These are phyloP conservation scores for Coniella vitis DNA, from an alignment of 2,329 filamentous ascomycete species.

Conservation along the genomic window DNA sequence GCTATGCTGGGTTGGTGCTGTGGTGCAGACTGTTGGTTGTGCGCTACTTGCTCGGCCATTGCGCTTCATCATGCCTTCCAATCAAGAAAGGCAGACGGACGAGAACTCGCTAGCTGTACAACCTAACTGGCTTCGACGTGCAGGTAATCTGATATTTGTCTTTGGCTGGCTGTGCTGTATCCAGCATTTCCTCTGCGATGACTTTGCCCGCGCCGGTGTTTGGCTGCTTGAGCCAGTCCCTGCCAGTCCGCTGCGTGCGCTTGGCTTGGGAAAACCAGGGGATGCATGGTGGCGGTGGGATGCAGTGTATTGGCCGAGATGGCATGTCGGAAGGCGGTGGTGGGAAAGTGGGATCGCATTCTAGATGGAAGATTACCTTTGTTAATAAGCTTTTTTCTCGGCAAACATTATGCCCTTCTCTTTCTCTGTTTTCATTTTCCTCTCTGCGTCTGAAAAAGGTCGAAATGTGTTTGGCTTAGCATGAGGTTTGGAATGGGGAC, in stretches of 20 bases:
- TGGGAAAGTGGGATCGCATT: constrained; percentile 40
- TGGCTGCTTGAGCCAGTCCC: constrained; percentile 84
- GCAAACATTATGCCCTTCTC: too few relatives aligned
- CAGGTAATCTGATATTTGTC: constrained; percentile 56
- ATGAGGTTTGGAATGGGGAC: too few relatives aligned
- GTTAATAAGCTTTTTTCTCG: constrained; percentile 1
- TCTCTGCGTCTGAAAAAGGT: too few relatives aligned
- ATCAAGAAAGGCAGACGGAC: too few relatives aligned
- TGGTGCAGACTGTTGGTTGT: constrained; percentile 44
- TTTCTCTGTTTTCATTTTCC: neutral
- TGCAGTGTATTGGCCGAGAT: constrained; percentile 41
- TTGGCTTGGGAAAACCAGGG: constrained; percentile 55
- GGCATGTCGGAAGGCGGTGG: constrained; percentile 58
- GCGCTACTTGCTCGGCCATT: too few relatives aligned
- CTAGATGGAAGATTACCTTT: constrained; percentile 16
- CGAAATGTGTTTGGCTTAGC: too few relatives aligned
- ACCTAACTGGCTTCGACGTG: constrained; percentile 38
- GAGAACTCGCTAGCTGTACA: too few relatives aligned
- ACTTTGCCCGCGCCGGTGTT: constrained; percentile 65
- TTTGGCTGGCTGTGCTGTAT: constrained; percentile 63
- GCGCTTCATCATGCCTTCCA: too few relatives aligned
- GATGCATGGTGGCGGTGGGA: constrained; percentile 65
- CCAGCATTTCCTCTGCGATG: constrained; percentile 60
- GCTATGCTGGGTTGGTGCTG: constrained; percentile 59
- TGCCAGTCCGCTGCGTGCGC: constrained; percentile 58